Evolutionary conservation across 2,329 filamentous ascomycete species (phyloP).

Genomic region (Atkinsonella texensis): DNA sequence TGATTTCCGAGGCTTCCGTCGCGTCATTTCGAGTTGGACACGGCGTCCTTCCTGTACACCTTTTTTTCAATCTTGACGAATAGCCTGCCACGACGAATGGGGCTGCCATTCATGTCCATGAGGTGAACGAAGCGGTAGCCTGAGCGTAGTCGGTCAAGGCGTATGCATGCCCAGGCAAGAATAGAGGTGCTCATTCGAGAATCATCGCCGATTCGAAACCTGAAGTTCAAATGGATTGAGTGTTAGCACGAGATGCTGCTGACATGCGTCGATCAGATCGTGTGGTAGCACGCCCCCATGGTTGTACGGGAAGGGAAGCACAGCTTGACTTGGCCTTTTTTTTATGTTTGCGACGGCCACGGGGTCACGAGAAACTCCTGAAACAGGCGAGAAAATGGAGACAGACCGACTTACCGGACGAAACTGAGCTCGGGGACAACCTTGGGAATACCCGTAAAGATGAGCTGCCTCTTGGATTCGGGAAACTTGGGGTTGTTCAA

Average conservation of each 20-base stretch:
- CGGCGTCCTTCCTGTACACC: not conserved
- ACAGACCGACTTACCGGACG: conserved; percentile 44
- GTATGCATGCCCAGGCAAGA: conserved; percentile 46
- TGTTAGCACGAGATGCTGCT: conserved; percentile 10
- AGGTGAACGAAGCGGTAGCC: conserved; percentile 45
- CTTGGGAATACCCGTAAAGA: conserved; percentile 44
- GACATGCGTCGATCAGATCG: not conserved
- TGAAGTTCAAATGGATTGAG: conserved; percentile 14
- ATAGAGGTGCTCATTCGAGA: conserved; percentile 25
- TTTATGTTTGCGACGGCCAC: not conserved
- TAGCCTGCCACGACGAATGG: conserved; percentile 33
- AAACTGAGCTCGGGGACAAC: conserved; percentile 62
- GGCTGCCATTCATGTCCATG: conserved; percentile 31
- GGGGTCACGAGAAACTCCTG: too few relatives aligned
- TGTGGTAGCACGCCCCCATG: not conserved
- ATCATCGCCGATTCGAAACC: conserved; percentile 43
- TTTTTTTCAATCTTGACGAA: conserved; percentile 41
- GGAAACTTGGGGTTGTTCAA: conserved; percentile 55
- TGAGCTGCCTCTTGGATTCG: conserved; percentile 35
- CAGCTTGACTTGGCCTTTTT: not conserved
- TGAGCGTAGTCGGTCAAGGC: conserved; percentile 42
- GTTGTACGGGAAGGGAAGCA: not conserved
- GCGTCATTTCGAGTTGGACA: not conserved
- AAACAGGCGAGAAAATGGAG: not conserved
- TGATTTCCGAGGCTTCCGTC: not conserved